Conservation (phyloP, 2,329 filamentous ascomycete species). For the Apiospora aurea region DNA sequence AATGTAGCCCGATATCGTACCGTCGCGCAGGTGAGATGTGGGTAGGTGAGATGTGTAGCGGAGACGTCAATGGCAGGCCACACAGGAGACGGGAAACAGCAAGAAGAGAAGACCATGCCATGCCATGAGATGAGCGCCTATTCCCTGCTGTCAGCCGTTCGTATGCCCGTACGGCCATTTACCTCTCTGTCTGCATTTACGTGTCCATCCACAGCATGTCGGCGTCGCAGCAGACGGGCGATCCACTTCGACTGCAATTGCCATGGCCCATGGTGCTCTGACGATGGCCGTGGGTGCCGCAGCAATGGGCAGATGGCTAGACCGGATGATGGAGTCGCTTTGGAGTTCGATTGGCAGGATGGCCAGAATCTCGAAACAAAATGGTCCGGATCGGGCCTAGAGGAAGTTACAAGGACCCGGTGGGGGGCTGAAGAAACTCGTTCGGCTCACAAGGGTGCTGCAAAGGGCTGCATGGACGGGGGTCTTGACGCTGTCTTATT, state of each 20-base stretch:
- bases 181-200: not conserved
- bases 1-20: conserved; percentile 22
- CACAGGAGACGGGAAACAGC: not conserved
- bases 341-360: not conserved
- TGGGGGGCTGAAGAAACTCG: conserved; percentile 24
- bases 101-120: no score
- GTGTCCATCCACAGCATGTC: not conserved
- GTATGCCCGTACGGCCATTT: not conserved
- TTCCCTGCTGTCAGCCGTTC: not conserved
- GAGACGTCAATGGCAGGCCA: not conserved
- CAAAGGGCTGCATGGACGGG: conserved; percentile 14
- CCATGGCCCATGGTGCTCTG: conserved; percentile 19
- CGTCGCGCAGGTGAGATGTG: not conserved
- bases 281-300: not conserved
- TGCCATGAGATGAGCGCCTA: not conserved
- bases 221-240: not conserved
- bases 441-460: not conserved
- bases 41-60: not conserved
- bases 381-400: conserved; percentile 28
- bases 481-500: not conserved
- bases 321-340: conserved; percentile 1
- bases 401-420: conserved; percentile 25
- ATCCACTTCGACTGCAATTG: conserved; percentile 16
- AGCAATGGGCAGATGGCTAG: conserved; percentile 3
- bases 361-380: conserved; percentile 29